Evolutionary conservation across 2,329 filamentous ascomycete genomes (phyloP), one percentile per base, ranked within the genome.

Genomic region (Chaetoscypha palmicola): DNA sequence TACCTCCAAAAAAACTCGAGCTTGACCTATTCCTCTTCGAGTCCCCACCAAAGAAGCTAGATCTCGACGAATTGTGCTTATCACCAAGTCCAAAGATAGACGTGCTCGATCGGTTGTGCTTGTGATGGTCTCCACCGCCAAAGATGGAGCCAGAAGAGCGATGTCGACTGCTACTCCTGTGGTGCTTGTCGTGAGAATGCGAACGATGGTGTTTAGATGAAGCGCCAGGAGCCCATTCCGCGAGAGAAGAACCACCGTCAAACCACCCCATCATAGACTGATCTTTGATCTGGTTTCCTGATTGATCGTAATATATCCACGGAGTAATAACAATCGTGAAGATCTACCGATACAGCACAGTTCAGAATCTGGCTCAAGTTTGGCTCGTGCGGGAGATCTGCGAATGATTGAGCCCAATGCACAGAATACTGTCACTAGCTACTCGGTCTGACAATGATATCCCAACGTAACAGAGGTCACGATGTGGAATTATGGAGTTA

Each of bases 21-120:
- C 40, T 66, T 66, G 33, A 68, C 9, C 35, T 32, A 22, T 42
- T 44, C 14, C 24, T 37, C 19, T 45, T 34, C 65, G 49, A 65
- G 68, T 45, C 58, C 58, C 48, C 69, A 33, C 69, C 65, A 49
- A 73, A 74, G 57, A 76, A 70, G 41, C 68, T 70, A 23, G 64
- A 62, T 20, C 64, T 59, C n/a, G 66, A 68, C 33, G 64, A 58
- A 54, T 66, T 69, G 48, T 67, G 58, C 51, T 64, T 59, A 38
- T 66, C 56, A 12, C 38, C 46, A 3, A 37, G 20, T 11, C 48
- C 48, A 20, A 41, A 41, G 14, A 41, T n/a, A 10, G 26, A 32
- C 7, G 70, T 71, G 3, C 66, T 64, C 51, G 66, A 62, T 41
- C 64, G 59, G 33, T 38, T 43, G 24, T 38, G 39, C 42, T 48